A percentile compares a stretch with the other conserved stretches of the same genome.
phyloP scores from a whole-genome alignment of 805 yeast genomes.

The Limtongia smithiae region DNA sequence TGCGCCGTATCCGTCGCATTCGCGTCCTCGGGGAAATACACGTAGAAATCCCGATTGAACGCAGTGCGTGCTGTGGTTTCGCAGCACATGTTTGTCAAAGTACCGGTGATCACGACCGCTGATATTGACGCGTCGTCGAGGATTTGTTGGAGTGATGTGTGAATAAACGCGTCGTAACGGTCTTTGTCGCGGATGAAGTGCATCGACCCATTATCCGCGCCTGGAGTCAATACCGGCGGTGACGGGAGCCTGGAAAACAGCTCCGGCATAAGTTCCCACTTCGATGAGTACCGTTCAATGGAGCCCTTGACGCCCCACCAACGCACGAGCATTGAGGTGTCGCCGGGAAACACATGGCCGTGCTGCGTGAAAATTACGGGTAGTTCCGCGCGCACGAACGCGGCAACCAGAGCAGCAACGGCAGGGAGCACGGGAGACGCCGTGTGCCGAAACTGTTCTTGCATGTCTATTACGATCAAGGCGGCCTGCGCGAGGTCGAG shows the following conservation, averaged over 20 bases:
- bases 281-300: constrained; percentile 18
- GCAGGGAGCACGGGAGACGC: constrained; percentile 14
- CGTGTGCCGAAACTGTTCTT: constrained; percentile 14
- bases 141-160: constrained; percentile 17
- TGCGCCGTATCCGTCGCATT: constrained; percentile 16
- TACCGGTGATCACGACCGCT: constrained; percentile 21
- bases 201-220: not conserved
- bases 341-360: constrained; percentile 15
- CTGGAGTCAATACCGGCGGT: too few species aligned
- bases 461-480: constrained; percentile 25
- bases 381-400: too few species aligned
- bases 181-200: constrained; percentile 9
- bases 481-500: constrained; percentile 11
- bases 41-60: constrained; percentile 17
- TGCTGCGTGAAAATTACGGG: constrained; percentile 27
- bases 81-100: constrained; percentile 26
- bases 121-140: not conserved
- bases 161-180: constrained; percentile 24
- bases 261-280: constrained; percentile 24
- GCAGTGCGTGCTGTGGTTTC: constrained; percentile 28
- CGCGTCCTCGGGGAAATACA: constrained; percentile 24
- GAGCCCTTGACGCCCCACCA: constrained; percentile 26
- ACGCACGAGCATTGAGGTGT: constrained; percentile 11
- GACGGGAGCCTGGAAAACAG: too few species aligned
- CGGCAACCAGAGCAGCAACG: constrained; percentile 14